phyloP scores from a whole-genome alignment of 768 basidiomycete species.

The Sarcodon sp. region DNA sequence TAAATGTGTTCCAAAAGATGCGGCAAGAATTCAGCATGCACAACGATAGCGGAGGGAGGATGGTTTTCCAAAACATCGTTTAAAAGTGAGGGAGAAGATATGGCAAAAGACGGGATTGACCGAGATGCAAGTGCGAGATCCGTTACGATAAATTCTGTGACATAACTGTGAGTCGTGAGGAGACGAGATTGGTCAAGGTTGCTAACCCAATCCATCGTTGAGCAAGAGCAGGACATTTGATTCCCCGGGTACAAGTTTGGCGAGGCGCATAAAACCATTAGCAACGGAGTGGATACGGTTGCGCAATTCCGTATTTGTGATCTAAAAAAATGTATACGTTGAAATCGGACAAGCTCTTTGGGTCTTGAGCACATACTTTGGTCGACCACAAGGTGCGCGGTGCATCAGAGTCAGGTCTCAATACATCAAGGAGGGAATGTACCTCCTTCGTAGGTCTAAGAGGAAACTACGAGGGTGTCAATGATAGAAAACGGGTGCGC shows the following conservation, averaged over 20 bases:
- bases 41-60: constrained; percentile 63
- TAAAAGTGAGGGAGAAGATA: constrained; percentile 48
- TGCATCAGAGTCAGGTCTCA: constrained; percentile 52
- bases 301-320: constrained; percentile 60
- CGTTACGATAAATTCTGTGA: constrained; percentile 60
- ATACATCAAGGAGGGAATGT: constrained; percentile 49
- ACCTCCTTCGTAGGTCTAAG: constrained; percentile 61
- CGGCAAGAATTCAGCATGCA: constrained; percentile 51
- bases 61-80: constrained; percentile 50
- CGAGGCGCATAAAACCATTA: constrained; percentile 52
- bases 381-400: constrained; percentile 72
- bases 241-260: constrained; percentile 38
- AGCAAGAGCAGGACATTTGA: constrained; percentile 66
- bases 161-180: background rate
- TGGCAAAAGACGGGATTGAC: constrained; percentile 56
- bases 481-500: background rate
- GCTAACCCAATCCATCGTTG: constrained; percentile 66
- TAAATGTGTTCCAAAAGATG: constrained; percentile 62
- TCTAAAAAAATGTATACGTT: constrained; percentile 24
- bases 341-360: background rate
- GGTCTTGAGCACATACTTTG: constrained; percentile 30
- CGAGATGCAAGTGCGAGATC: constrained; percentile 69
- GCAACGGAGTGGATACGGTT: constrained; percentile 62
- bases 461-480: constrained; percentile 42
- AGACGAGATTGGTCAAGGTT: background rate